phyloP scores from a whole-genome alignment of 2,329 filamentous ascomycete genomes.

The Hysterium pulicare region DNA sequence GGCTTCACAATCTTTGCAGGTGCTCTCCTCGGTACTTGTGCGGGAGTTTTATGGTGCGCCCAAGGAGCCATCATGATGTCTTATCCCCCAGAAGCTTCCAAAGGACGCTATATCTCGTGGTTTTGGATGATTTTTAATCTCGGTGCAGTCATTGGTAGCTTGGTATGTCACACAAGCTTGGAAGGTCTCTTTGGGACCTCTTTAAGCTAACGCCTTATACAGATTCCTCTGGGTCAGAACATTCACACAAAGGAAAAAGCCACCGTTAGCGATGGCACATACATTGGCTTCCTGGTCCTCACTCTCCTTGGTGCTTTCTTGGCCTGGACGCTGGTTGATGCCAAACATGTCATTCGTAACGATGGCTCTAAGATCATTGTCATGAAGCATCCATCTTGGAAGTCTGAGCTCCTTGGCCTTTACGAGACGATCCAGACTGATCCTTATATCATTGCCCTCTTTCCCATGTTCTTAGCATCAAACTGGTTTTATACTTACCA shows the following conservation, averaged over 20 bases:
- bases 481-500: conserved; percentile 82
- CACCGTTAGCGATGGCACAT: conserved; percentile 72
- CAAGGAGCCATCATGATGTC: conserved; percentile 86
- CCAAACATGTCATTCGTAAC: conserved; percentile 66
- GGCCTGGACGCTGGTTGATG: conserved; percentile 67
- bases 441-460: conserved; percentile 70
- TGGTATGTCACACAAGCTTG: conserved; percentile 46
- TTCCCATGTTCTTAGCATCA: conserved; percentile 77
- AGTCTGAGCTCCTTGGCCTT: conserved; percentile 72
- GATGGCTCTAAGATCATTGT: conserved; percentile 78
- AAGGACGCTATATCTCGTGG: conserved; percentile 80
- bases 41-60: conserved; percentile 76
- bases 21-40: conserved; percentile 72
- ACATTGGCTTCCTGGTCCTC: conserved; percentile 82
- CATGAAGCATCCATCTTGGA: conserved; percentile 89
- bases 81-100: conserved; percentile 73
- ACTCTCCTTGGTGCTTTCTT: conserved; percentile 70
- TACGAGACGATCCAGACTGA: conserved; percentile 68
- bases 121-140: conserved; percentile 95
- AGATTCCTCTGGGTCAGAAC: conserved; percentile 72
- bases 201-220: conserved; percentile 7
- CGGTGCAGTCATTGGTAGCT: conserved; percentile 78
- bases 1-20: conserved; percentile 76
- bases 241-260: conserved; percentile 53
- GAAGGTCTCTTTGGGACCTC: conserved; percentile 2